Evolutionary conservation across 1,284 basidiomycete species (phyloP), one percentile per base, ranked within the genome.

Genomic region (Irpex rosettiformis): DNA sequence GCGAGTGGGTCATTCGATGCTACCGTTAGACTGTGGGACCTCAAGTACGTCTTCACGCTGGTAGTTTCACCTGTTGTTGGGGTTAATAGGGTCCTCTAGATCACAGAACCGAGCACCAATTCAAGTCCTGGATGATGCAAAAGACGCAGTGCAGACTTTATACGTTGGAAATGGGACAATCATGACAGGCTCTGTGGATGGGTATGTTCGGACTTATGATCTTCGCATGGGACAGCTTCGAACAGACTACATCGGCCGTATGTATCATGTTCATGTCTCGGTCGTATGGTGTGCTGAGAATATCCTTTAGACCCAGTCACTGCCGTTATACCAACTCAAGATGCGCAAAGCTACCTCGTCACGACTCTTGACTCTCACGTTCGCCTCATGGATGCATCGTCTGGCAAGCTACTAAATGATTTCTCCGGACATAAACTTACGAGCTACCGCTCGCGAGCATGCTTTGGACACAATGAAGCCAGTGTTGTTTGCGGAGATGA

Each of bases 171-270:
- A 80, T 40, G 82, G 84, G 16, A 83, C 80, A 58, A 83, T 98
- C 63, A 79, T 89, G 47, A 82, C 93, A 0, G 93, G 93, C 1
- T 94, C 91, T 0, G 88, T 96, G 1, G 97, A 99, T 65, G 96
- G 97, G 1, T 81, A 89, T 66, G 85, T 98, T 30, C 84, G 97
- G 22, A 91, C 90, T 1, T 98, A 98, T 73, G 97, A 99, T 72
- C 76, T 99, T 29, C 87, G 96, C 51, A 93, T 89, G 77, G 97
- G 97, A 22, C 85, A 95, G 71, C 74, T 98, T 27, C 84, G 88
- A 3, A 81, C 89, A 52, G 97, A 99, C 72, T 94, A 88, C 66
- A 83, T 99, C 60, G 94, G 95, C 8, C 83, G 94, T 95, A 69
- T 67, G 89, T 82, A 13, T n/a, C 47, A 51, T 58, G 52, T 6